Percentiles rank a stretch among this genome's conserved stretches.
phyloP scores from a whole-genome alignment of 148 eudicot genomes.

The Nepenthes mirabilis region DNA sequence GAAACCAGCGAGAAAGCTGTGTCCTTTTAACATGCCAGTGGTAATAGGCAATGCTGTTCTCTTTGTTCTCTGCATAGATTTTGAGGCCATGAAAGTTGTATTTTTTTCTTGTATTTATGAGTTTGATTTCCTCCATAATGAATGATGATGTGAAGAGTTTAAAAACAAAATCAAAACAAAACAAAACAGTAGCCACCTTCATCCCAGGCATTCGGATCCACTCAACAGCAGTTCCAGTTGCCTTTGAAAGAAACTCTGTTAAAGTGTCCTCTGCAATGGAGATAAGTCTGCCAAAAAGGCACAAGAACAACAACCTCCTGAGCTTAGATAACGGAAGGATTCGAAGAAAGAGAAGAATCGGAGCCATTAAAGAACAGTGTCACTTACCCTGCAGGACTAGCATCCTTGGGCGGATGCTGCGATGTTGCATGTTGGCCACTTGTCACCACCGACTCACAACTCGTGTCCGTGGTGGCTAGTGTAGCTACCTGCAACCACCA shows the following conservation, averaged over 20 bases:
- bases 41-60: too few relatives aligned
- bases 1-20: too few relatives aligned
- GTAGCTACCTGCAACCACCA: slow-evolving; percentile 13
- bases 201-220: slow-evolving; percentile 55
- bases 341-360: background rate
- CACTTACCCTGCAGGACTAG: slow-evolving; percentile 59
- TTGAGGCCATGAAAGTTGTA: too few relatives aligned
- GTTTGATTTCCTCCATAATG: background rate
- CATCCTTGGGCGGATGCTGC: slow-evolving; percentile 54
- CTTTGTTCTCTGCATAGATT: too few relatives aligned
- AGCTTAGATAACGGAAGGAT: background rate
- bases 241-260: slow-evolving; percentile 50
- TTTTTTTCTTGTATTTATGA: too few relatives aligned
- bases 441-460: slow-evolving; percentile 39
- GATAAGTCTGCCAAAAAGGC: slow-evolving; percentile 26
- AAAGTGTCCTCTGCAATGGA: slow-evolving; percentile 42
- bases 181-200: slow-evolving; percentile 20
- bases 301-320: background rate
- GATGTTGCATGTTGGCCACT: slow-evolving; percentile 30
- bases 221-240: slow-evolving; percentile 53
- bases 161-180: background rate
- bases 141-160: background rate
- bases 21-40: too few relatives aligned
- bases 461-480: slow-evolving; percentile 29
- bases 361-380: slow-evolving; percentile 13